Base-by-base conservation (phyloP, 75 land plant species). In the Selaginella moellendorffii region DNA sequence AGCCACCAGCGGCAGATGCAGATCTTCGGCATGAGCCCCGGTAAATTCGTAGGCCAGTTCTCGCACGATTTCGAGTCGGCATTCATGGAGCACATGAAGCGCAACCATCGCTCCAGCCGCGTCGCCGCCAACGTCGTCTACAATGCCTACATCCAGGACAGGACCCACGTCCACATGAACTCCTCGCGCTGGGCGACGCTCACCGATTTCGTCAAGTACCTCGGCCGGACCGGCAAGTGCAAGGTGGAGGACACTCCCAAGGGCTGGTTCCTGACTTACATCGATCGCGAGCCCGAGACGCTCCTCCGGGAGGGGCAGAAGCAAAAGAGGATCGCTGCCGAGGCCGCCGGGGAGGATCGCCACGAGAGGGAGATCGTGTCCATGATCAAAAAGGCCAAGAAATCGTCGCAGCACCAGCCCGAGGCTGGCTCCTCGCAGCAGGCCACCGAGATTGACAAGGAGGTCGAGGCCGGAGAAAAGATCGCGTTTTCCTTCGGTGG, bases 221-320 rank as follows among this genome's bases (percentile, higher is more conserved):
- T 46, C 14, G 51, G 51, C 10, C 10, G 18, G 51, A 56, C 59
- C 24, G 59, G 59, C 21, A 56, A 56, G 21, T 56, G 59, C 24
- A 56, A 56, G n/a, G 59, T 56, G 8, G 59, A 56, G 59, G 24
- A 56, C 8, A 56, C 59, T 0, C 59, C 59, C 9, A 21, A 25
- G 24, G 59, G 59, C 24, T 56, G 59, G 59, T 56, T 9, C 59
- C 5, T 56, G 5, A 56, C 59, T 8, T 56, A 56, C 24, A 56
- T 21, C n/a, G 59, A 56, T 56, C 21, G 24, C 17, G 59, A 56
- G n/a, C 59, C 59, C 9, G 59, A 25, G 24, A 56, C 59, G 5
- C 59, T 56, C 23, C 59, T 56, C 59, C 5, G n/a, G 59, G 21
- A 56, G 24, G 59, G 21, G 19, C 24, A 8, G n/a, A 56, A 56